phyloP scores from a whole-genome alignment of 805 yeast genomes.

The Suhomyces prunicola region DNA sequence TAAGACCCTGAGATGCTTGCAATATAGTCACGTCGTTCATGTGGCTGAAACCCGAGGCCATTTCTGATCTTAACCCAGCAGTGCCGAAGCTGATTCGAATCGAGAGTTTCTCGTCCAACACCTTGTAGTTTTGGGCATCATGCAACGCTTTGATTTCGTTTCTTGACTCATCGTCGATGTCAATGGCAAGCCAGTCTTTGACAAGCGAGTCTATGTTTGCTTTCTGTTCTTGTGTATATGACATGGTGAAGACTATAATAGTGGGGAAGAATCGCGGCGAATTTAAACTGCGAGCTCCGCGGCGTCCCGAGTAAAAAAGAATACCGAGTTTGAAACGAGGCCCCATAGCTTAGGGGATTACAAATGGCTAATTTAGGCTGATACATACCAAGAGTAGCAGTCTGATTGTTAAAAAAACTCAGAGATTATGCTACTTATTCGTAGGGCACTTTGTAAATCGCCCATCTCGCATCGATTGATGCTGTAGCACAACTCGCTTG shows the following conservation, averaged over 20 bases:
- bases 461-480: too few species aligned
- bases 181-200: conserved; percentile 35
- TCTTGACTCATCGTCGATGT: conserved; percentile 45
- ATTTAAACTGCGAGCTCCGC: not conserved
- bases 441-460: too few species aligned
- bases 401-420: too few species aligned
- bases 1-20: conserved; percentile 86
- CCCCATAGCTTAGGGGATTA: too few species aligned
- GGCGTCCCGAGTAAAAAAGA: not conserved
- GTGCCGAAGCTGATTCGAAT: conserved; percentile 83
- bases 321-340: too few species aligned
- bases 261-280: not conserved
- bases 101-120: conserved; percentile 50
- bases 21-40: conserved; percentile 87
- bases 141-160: conserved; percentile 51
- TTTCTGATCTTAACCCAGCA: conserved; percentile 82
- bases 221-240: conserved; percentile 1
- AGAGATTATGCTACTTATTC: too few species aligned
- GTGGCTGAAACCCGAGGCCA: conserved; percentile 88
- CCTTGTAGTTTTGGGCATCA: conserved; percentile 32
- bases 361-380: too few species aligned
- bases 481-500: too few species aligned
- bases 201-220: conserved; percentile 22
- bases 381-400: too few species aligned
- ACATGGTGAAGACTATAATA: not conserved